These are phyloP conservation scores for Coprinopsis sp. DNA, from an alignment of 768 basidiomycete species.

Conservation along the genomic window DNA sequence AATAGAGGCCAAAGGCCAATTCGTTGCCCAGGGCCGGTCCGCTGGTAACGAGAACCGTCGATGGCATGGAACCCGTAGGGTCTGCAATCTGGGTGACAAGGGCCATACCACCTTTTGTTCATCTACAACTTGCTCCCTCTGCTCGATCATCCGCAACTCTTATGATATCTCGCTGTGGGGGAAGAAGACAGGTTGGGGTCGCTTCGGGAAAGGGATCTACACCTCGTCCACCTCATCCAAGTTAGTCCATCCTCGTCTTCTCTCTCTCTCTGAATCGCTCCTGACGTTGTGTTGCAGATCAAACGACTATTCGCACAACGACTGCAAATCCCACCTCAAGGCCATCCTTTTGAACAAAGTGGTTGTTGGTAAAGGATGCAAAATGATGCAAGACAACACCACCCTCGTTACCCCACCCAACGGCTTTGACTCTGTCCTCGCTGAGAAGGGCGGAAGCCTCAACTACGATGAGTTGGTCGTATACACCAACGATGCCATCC, in stretches of 20 bases:
- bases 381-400: conserved; percentile 55
- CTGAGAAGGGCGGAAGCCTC: conserved; percentile 59
- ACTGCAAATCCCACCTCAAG: conserved; percentile 49
- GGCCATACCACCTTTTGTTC: conserved; percentile 53
- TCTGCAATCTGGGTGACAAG: conserved; percentile 61
- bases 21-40: conserved; percentile 46
- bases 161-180: conserved; percentile 60
- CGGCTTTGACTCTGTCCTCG: conserved; percentile 67
- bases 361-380: conserved; percentile 65
- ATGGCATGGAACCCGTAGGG: conserved; percentile 69
- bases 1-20: conserved; percentile 60
- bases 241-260: conserved; percentile 24
- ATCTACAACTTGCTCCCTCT: conserved; percentile 56
- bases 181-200: conserved; percentile 71
- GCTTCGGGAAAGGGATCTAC: conserved; percentile 69
- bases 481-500: conserved; percentile 65
- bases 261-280: background rate
- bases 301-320: conserved; percentile 65
- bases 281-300: conserved; percentile 34
- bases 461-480: conserved; percentile 73
- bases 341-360: conserved; percentile 74
- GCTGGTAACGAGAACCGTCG: conserved; percentile 70
- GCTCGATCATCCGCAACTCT: conserved; percentile 59
- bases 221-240: conserved; percentile 79
- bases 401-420: conserved; percentile 51